These are phyloP conservation scores for Fragaria ananassa DNA, from an alignment of 306 rosid species.

Conservation along the genomic window DNA sequence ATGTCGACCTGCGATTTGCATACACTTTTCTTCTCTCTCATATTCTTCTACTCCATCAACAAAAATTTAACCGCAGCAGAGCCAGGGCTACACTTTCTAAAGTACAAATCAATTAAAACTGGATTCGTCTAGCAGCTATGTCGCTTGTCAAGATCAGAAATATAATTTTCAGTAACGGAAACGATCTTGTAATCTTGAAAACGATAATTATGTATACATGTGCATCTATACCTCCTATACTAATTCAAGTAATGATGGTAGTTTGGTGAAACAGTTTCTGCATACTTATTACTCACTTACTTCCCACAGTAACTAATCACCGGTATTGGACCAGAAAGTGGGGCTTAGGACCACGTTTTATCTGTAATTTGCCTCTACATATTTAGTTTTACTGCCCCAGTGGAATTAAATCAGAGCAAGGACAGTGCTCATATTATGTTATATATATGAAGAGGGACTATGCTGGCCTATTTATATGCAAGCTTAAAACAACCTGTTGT, in stretches of 20 bases:
- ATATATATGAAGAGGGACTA: background rate
- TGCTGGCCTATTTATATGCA: background rate
- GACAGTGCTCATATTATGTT: background rate
- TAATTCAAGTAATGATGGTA: background rate
- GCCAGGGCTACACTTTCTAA: no score
- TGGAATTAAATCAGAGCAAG: background rate
- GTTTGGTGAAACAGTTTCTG: conserved; percentile 7
- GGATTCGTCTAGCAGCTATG: no score
- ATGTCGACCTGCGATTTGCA: no score
- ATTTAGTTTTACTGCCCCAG: background rate
- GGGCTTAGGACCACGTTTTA: background rate
- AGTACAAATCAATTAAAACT: no score
- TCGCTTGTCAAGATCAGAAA: no score
- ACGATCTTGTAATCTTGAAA: no score
- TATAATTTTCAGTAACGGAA: no score
- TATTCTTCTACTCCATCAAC: no score
- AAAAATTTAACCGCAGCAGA: no score
- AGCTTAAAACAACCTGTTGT: background rate
- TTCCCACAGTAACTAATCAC: background rate
- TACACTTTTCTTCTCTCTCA: no score
- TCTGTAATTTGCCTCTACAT: background rate
- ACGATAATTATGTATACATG: background rate
- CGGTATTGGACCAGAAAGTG: background rate
- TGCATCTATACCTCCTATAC: background rate
- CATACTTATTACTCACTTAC: background rate